Conservation (phyloP, 1,284 basidiomycete species). For the Ceratorhiza oryzae-sativae region DNA sequence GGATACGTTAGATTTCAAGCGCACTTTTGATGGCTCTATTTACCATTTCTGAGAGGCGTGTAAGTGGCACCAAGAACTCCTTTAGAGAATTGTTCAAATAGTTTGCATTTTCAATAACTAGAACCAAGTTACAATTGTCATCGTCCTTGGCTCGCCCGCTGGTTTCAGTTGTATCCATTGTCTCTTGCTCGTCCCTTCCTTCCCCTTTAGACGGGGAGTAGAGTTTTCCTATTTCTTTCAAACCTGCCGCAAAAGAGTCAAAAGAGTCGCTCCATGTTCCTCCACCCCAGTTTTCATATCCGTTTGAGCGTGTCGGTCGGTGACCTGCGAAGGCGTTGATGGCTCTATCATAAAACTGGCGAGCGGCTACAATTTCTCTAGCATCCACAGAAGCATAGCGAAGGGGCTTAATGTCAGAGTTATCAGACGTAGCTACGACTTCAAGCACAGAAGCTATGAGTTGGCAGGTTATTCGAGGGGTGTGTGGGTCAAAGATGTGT, state of each 20-base stretch:
- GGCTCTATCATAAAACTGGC: constrained; percentile 72
- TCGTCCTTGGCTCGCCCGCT: constrained; percentile 6
- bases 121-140: constrained; percentile 51
- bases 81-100: constrained; percentile 67
- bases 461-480: constrained; percentile 55
- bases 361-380: constrained; percentile 68
- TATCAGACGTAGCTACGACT: not conserved
- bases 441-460: constrained; percentile 37
- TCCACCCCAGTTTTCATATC: constrained; percentile 63
- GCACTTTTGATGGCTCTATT: constrained; percentile 48
- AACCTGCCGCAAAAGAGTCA: constrained; percentile 71
- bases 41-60: constrained; percentile 77
- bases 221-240: constrained; percentile 52
- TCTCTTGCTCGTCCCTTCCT: constrained; percentile 53
- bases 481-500: constrained; percentile 70
- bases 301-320: constrained; percentile 64
- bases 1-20: constrained; percentile 26
- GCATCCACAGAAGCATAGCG: constrained; percentile 62
- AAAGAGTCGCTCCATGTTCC: constrained; percentile 64
- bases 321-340: constrained; percentile 66
- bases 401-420: constrained; percentile 13
- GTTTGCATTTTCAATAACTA: constrained; percentile 75
- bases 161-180: constrained; percentile 43
- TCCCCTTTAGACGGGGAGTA: constrained; percentile 45
- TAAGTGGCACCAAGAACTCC: constrained; percentile 71